phyloP scores from a whole-genome alignment of 768 basidiomycete species.

The Lentinus tigrinus region DNA sequence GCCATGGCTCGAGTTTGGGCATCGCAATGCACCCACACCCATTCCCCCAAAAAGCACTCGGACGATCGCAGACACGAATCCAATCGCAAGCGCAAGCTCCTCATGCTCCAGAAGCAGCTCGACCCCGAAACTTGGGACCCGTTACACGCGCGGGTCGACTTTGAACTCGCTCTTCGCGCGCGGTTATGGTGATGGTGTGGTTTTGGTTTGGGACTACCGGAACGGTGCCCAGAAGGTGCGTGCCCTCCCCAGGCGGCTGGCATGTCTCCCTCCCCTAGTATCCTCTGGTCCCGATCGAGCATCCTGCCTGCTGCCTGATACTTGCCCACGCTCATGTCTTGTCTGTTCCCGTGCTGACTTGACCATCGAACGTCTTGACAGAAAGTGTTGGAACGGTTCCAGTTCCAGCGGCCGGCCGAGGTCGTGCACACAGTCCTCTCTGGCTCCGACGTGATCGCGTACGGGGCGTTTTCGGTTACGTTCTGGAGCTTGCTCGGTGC shows the following conservation, averaged over 20 bases:
- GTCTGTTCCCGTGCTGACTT: too few species aligned
- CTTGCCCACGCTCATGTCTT: background rate
- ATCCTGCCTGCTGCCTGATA: constrained; percentile 9
- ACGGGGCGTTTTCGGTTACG: constrained; percentile 38
- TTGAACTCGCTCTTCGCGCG: constrained; percentile 42
- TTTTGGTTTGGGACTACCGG: constrained; percentile 51
- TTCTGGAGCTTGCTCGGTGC: constrained; percentile 26
- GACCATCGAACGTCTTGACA: constrained; percentile 21
- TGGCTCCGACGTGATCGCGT: constrained; percentile 40
- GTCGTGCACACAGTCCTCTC: constrained; percentile 42
- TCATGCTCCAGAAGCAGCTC: background rate
- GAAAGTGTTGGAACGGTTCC: constrained; percentile 35
- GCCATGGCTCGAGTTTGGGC: constrained; percentile 46
- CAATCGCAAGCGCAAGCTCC: constrained; percentile 14
- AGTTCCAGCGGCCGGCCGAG: constrained; percentile 31
- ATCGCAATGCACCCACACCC: constrained; percentile 23
- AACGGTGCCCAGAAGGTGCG: constrained; percentile 39
- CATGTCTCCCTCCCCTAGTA: background rate
- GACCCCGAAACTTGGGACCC: constrained; percentile 12
- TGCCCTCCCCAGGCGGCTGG: constrained; percentile 5
- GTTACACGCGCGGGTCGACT: constrained; percentile 40
- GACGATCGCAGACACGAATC: background rate
- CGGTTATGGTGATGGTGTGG: constrained; percentile 40
- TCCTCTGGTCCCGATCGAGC: constrained; percentile 1
- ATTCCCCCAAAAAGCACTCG: constrained; percentile 7